Percentiles rank a stretch among this genome's conserved stretches.
Conservation (phyloP, 371 early-diverging fungal species). For the Thermomucor indicae-seudaticae region DNA sequence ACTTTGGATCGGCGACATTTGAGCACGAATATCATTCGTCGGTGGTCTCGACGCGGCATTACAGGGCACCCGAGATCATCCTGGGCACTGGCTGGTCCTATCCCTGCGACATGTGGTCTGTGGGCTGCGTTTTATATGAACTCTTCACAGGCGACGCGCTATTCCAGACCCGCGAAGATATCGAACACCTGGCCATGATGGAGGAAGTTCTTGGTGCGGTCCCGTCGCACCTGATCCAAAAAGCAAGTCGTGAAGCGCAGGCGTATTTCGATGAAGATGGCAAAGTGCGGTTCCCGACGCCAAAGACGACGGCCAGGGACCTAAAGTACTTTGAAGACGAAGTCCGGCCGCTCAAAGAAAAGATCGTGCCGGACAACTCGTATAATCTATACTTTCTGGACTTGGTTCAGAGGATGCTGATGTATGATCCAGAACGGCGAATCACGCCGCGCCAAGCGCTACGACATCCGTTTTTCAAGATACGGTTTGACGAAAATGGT, state of each 20-base stretch:
- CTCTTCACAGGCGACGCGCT: slow-evolving; percentile 92
- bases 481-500: slow-evolving; percentile 29
- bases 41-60: slow-evolving; percentile 91
- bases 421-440: slow-evolving; percentile 81
- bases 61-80: slow-evolving; percentile 97
- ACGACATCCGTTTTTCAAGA: slow-evolving; percentile 76
- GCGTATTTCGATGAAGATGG: no score
- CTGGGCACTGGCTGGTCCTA: slow-evolving; percentile 90
- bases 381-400: no score
- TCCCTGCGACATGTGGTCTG: slow-evolving; percentile 97
- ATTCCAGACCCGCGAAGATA: slow-evolving; percentile 90
- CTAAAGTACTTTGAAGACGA: no score
- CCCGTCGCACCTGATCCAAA: slow-evolving; percentile 34
- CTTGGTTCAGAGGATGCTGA: slow-evolving; percentile 75
- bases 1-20: slow-evolving; percentile 95
- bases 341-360: no score
- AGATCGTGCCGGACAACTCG: no score
- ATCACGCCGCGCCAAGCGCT: slow-evolving; percentile 84
- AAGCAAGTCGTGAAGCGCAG: slow-evolving; percentile 17
- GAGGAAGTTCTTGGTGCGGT: slow-evolving; percentile 57
- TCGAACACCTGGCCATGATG: slow-evolving; percentile 77
- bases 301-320: no score
- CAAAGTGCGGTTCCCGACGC: no score
- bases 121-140: slow-evolving; percentile 95
- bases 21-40: slow-evolving; percentile 89